Conservation (phyloP, 306 rosid genomes). For the Casuarina cunninghamiana region DNA sequence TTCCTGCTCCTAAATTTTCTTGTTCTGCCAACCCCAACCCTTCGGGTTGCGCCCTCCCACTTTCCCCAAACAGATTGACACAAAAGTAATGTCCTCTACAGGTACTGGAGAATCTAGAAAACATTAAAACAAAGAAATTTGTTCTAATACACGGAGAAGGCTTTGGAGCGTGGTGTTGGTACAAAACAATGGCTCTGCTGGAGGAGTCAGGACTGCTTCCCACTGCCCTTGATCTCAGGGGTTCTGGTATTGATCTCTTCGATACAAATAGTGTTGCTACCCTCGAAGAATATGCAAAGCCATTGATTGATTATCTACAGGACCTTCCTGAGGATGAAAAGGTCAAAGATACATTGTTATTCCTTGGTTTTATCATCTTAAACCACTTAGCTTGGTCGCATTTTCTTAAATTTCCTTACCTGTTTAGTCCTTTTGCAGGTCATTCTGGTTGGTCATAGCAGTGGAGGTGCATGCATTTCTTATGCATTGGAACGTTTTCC, state of each 20-base stretch:
- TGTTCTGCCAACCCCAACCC: not conserved
- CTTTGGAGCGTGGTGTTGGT: slow-evolving; percentile 99
- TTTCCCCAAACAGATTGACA: not conserved
- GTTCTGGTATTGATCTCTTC: slow-evolving; percentile 92
- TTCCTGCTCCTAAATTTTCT: not conserved
- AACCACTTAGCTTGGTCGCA: slow-evolving; percentile 18
- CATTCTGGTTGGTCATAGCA: slow-evolving; percentile 89
- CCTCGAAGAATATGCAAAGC: slow-evolving; percentile 81
- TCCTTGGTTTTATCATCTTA: slow-evolving; percentile 1
- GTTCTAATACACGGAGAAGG: slow-evolving; percentile 91
- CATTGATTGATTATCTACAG: slow-evolving; percentile 71
- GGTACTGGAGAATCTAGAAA: slow-evolving; percentile 61
- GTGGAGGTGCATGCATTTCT: slow-evolving; percentile 94
- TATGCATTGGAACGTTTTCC: slow-evolving; percentile 88
- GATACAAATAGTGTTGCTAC: slow-evolving; percentile 62
- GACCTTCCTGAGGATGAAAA: slow-evolving; percentile 82
- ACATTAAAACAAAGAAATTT: slow-evolving; percentile 60
- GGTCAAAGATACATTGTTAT: slow-evolving; percentile 42
- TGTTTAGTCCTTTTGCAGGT: slow-evolving; percentile 56
- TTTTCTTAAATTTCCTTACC: slow-evolving; percentile 21
- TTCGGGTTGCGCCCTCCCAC: not conserved
- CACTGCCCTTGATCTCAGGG: slow-evolving; percentile 76
- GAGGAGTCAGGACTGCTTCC: slow-evolving; percentile 85
- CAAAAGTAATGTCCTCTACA: slow-evolving; percentile 27
- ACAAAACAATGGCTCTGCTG: slow-evolving; percentile 77